Evolutionary conservation across 2,329 filamentous ascomycete species (phyloP), one percentile per base, ranked within the genome.

Genomic region (Clonostachys rosea): DNA sequence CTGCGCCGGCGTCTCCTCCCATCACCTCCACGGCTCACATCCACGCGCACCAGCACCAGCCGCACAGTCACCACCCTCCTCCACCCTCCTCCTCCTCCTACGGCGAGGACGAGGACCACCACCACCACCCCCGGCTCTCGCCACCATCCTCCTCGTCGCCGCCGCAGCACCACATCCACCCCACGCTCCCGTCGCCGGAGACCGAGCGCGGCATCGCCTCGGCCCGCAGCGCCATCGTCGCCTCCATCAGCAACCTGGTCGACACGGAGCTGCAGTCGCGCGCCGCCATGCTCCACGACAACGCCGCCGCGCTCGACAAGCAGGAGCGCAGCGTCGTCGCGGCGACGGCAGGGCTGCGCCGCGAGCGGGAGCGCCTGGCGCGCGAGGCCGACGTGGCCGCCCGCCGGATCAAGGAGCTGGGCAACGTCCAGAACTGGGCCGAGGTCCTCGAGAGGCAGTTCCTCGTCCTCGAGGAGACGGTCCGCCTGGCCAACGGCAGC

Each of bases 401-500:
- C 42, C 75, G 76, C 53, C 76, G 76, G 58, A 70, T 92, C 49
- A 91, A 91, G 69, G 87, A 91, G 73, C 72, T 91, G 51, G 87
- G 88, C 20, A 84, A 91, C 61, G 79, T 92, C 60, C 87, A 92
- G 73, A 91, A 91, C 64, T 94, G 88, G 88, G 87, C 88, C 18
- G 89, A 94, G 75, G 81, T 91, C 67, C 73, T 92, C 59, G 88
- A 85, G 73, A 65, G 81, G 49, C 80, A 84, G 54, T 83, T 87
- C 53, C 52, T 84, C 47, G 75, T 83, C 41, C 60, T 87, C 7
- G 80, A 83, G 62, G 82, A 86, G 73, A 86, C 82, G 40, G 61
- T 86, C 56, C 66, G 81, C 54, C 60, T 84, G 48, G 81, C 77
- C 3, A 70, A 60, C 43, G 58, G 56, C 37, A 14, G 36, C 36